Evolutionary conservation across 495 filamentous ascomycete species (phyloP).

Genomic region (Hapsidospora chrysogenum): DNA sequence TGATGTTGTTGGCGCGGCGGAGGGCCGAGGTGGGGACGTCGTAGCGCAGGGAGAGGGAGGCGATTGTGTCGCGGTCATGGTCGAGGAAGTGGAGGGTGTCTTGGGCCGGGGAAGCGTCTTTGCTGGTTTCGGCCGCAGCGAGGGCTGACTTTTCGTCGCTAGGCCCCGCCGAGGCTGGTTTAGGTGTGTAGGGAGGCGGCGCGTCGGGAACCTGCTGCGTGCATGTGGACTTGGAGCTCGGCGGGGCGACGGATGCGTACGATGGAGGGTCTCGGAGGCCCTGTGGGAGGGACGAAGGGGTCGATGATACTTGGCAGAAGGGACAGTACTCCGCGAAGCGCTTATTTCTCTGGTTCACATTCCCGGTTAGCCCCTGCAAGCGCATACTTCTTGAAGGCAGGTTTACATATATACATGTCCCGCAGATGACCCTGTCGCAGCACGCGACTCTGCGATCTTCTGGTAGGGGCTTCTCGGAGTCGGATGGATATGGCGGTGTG

Average conservation of each 20-base stretch:
- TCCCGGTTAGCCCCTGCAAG: no score
- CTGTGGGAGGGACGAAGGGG: conserved; percentile 31
- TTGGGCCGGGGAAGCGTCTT: conserved; percentile 11
- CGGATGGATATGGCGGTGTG: conserved; percentile 5
- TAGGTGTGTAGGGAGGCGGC: conserved; percentile 23
- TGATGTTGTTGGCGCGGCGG: conserved; percentile 43
- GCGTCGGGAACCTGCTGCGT: conserved; percentile 11
- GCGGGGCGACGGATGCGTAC: conserved; percentile 27
- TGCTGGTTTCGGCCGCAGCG: background rate
- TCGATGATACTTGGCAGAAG: conserved; percentile 30
- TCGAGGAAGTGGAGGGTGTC: conserved; percentile 55
- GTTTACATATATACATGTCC: conserved; percentile 43
- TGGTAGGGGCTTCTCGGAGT: conserved; percentile 37
- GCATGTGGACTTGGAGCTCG: conserved; percentile 9
- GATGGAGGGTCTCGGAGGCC: conserved; percentile 39
- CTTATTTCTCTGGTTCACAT: conserved; percentile 44
- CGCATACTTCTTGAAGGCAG: background rate
- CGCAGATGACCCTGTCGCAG: conserved; percentile 51
- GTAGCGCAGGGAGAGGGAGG: conserved; percentile 51
- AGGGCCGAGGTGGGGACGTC: conserved; percentile 38
- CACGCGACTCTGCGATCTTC: conserved; percentile 38
- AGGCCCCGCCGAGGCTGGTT: background rate
- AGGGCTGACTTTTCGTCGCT: background rate
- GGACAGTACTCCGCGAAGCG: conserved; percentile 56
- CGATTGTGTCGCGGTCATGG: conserved; percentile 40